Evolutionary conservation across 305 asterid genomes (phyloP).

Genomic region (Solanum aculeatissimum): DNA sequence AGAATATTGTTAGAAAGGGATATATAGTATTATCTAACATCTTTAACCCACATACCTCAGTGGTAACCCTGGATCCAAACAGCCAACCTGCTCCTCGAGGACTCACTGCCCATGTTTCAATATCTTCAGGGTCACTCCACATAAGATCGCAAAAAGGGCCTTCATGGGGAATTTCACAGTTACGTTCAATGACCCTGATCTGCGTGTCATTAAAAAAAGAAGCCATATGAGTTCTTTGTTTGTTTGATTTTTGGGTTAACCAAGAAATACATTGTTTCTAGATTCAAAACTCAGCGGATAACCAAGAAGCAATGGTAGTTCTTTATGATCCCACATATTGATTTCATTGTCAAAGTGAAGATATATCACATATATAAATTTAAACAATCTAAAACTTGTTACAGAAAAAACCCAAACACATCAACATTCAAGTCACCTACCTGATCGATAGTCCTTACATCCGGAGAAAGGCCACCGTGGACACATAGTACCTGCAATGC

Average conservation of each 20-base stretch:
- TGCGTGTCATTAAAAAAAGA: constrained; percentile 15
- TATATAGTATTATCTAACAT: background rate
- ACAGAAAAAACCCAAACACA: background rate
- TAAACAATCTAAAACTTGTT: background rate
- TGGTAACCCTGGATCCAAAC: constrained; percentile 91
- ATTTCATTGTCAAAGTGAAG: background rate
- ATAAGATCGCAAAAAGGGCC: constrained; percentile 98
- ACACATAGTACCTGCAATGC: constrained; percentile 78
- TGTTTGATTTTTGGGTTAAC: background rate
- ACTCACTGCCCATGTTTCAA: constrained; percentile 99
- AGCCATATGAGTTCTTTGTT: background rate
- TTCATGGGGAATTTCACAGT: constrained; percentile 97
- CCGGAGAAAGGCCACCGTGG: constrained; percentile 98
- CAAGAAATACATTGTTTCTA: background rate
- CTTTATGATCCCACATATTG: background rate
- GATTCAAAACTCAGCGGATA: background rate
- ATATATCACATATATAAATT: background rate
- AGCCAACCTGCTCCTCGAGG: constrained; percentile 99
- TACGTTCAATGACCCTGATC: constrained; percentile 91
- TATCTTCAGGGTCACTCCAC: constrained; percentile 99
- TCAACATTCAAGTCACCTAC: constrained; percentile 13
- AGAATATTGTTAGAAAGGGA: background rate
- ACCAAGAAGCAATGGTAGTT: background rate
- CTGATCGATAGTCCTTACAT: constrained; percentile 92
- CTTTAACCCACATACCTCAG: constrained; percentile 49